Base-by-base conservation (phyloP, 2,329 filamentous ascomycete species). In the Sporothrix humicola region DNA sequence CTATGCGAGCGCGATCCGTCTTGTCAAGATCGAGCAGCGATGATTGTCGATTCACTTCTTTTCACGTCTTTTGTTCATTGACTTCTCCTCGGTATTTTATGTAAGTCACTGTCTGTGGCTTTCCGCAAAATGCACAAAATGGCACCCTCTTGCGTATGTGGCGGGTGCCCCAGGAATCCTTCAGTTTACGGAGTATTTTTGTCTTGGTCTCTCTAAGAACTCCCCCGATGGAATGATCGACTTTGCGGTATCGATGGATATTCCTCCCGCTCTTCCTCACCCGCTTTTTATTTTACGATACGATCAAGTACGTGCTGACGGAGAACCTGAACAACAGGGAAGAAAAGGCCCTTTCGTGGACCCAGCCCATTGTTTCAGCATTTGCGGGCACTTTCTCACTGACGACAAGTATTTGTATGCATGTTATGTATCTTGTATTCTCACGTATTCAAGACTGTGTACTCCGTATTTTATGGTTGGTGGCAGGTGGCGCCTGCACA, bases 141-240 rank as follows among this genome's bases (percentile, higher is more conserved):
- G 61, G 31, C 17, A 46, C n/a, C 61, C 61, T 44, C 61, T 65
- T 44, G 61, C 37, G 61, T 46, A 46, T 44, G 61, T 65, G 61
- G 61, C 61, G 56, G 23, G 56, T 31, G 59, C 52, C 61, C 61
- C 61, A 23, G 61, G 26, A 59, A 65, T 65, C 61, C 44, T 68
- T 48, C 13, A 5, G 58, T 23, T 42, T 61, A 26, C 23, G 23
- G 23, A 26, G 23, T 26, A 26, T 12, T 61, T 37, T 31, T 63
- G 44, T 46, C 12, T 26, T 8, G 1, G 2, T 48, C 46, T 20
- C 23, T 54, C 66, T 52, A 9, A 10, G 31, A 37, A 37, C 31
- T 52, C 46, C 23, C 23, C 65, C 65, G 15, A 17, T 23, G 20
- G 61, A 20, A 20, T 23, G 61, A 46, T 48, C 61, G n/a, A 44